Evolutionary conservation across 768 basidiomycete species (phyloP), one percentile per base, ranked within the genome.

Genomic region (Trametes meyenii): DNA sequence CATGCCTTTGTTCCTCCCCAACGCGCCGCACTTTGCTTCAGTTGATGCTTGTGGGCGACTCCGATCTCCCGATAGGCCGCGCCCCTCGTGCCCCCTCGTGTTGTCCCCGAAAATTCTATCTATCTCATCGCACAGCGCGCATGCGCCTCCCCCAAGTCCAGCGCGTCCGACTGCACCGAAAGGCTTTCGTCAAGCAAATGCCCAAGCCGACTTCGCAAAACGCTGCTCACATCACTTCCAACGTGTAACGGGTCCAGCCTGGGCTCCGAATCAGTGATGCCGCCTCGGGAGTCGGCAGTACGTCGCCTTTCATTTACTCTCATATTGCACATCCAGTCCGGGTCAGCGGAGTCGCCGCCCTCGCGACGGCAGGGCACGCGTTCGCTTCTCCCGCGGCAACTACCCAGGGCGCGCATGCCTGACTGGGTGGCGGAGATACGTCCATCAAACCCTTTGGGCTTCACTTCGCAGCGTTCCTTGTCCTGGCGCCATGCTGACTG

Each of bases 11-110:
- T 58, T 58, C 56, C 40, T 39, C 39, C 38, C 21, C 36, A 57
- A 45, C 45, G 46, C 29, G n/a, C 26, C 45, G 38, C 13, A 26
- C 57, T 58, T 58, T 58, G 57, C 57, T 29, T n/a, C 49, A 58
- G 57, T 58, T 58, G 57, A 50, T 58, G 29, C 19, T 50, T 58
- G 57, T 58, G 57, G 57, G 57, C 57, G 49, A 50, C 49, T 50
- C 49, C 40, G 46, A 50, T 50, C 56, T 43, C 40, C 57, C 49
- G 49, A 17, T 26, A 19, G 8, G n/a, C 29, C 14, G 8, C 8
- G 8, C 14, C 35, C 48, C 56, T 29, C 39, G 23, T 48, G 55
- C 23, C 24, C n/a, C 56, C 56, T 58, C 56, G 49, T 58, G 56
- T 19, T 5, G 38, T 19, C 56, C 33, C 49, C 39, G 43, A 49